Conservation (phyloP, 768 basidiomycete genomes). For the Tulasnella sp. region DNA sequence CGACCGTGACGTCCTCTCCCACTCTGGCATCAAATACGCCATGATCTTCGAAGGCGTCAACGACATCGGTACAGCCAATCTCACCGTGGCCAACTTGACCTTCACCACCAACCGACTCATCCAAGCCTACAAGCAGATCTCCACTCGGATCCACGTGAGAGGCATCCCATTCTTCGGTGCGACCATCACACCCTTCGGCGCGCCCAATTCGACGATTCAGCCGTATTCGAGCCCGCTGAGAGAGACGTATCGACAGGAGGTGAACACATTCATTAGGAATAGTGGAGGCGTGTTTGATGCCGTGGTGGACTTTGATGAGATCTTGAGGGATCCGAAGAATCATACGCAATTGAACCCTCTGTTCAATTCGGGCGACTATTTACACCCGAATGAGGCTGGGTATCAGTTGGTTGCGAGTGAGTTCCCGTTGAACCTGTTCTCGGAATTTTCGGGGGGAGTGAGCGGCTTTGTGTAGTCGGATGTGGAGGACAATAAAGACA, state of each 20-base stretch:
- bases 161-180: conserved; percentile 39
- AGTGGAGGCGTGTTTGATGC: conserved; percentile 35
- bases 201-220: conserved; percentile 27
- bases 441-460: conserved; percentile 25
- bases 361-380: conserved; percentile 38
- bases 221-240: conserved; percentile 33
- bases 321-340: conserved; percentile 32
- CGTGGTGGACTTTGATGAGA: conserved; percentile 39
- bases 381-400: conserved; percentile 40
- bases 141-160: conserved; percentile 33
- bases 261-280: conserved; percentile 37
- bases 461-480: conserved; percentile 9
- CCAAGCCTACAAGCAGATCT: conserved; percentile 38
- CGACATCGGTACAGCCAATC: conserved; percentile 38
- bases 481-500: too few relatives aligned
- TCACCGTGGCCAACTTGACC: conserved; percentile 30
- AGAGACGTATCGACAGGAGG: conserved; percentile 34
- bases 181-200: conserved; percentile 43
- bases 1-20: conserved; percentile 42
- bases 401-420: conserved; percentile 35
- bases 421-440: conserved; percentile 35
- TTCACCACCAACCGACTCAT: conserved; percentile 35
- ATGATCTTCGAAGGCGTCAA: conserved; percentile 48
- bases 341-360: conserved; percentile 31
- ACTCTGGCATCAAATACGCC: conserved; percentile 36